Evolutionary conservation across 2,329 filamentous ascomycete genomes (phyloP).

Genomic region (Aspergillus jensenii): DNA sequence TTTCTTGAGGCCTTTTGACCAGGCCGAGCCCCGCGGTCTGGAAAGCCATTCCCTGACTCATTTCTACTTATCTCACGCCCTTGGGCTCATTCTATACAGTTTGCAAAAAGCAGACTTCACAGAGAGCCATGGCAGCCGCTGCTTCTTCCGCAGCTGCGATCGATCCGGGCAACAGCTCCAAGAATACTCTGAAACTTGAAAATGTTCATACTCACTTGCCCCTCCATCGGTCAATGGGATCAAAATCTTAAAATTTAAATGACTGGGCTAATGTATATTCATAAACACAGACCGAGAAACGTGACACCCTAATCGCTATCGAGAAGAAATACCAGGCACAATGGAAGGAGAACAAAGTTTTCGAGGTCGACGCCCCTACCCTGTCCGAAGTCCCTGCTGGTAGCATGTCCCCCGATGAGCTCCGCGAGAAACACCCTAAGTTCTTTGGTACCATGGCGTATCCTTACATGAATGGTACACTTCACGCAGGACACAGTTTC

Average conservation of each 20-base stretch:
- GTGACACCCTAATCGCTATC: slow-evolving; percentile 34
- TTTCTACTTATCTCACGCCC: slow-evolving; percentile 7
- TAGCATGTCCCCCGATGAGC: slow-evolving; percentile 69
- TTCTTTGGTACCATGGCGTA: slow-evolving; percentile 82
- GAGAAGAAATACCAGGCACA: slow-evolving; percentile 91
- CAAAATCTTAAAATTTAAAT: slow-evolving; percentile 14
- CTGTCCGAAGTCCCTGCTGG: slow-evolving; percentile 73
- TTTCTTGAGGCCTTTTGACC: slow-evolving; percentile 15
- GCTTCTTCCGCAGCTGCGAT: slow-evolving; percentile 56
- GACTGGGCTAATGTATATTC: slow-evolving; percentile 16
- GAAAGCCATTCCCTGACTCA: slow-evolving; percentile 11
- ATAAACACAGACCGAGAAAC: slow-evolving; percentile 29
- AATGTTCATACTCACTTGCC: slow-evolving; percentile 40
- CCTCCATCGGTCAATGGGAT: slow-evolving; percentile 25
- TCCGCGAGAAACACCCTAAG: slow-evolving; percentile 81
- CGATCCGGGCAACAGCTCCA: slow-evolving; percentile 54
- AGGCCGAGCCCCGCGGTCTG: slow-evolving; percentile 20
- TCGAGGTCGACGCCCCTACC: slow-evolving; percentile 82
- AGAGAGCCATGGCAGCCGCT: slow-evolving; percentile 41
- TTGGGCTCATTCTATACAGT: slow-evolving; percentile 20
- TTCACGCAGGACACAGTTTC: slow-evolving; percentile 91
- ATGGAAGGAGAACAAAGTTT: slow-evolving; percentile 76
- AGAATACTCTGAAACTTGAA: slow-evolving; percentile 66
- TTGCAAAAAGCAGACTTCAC: slow-evolving; percentile 26
- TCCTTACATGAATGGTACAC: slow-evolving; percentile 81